Conservation (phyloP, 2,329 filamentous ascomycete species). For the Exophiala alcalophila region DNA sequence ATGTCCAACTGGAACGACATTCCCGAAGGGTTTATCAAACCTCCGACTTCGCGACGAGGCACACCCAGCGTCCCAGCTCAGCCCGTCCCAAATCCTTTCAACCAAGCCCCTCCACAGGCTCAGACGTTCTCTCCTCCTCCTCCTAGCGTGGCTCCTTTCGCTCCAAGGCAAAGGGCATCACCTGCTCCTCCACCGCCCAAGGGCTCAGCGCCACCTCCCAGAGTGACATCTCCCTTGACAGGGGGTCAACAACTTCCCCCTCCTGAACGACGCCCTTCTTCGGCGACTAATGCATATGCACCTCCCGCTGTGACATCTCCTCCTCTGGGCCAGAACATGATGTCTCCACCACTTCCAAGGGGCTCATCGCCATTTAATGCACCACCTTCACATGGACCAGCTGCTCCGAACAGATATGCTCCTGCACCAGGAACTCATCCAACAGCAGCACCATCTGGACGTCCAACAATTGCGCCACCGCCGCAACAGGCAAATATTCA, state of each 20-base stretch:
- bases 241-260: slow-evolving; percentile 52
- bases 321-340: slow-evolving; percentile 40
- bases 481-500: slow-evolving; percentile 37
- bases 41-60: slow-evolving; percentile 65
- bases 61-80: slow-evolving; percentile 65
- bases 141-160: slow-evolving; percentile 58
- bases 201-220: slow-evolving; percentile 62
- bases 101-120: slow-evolving; percentile 40
- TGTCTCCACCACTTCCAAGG: slow-evolving; percentile 62
- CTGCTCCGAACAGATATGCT: slow-evolving; percentile 74
- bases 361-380: slow-evolving; percentile 84
- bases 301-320: slow-evolving; percentile 52
- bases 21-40: slow-evolving; percentile 74
- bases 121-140: slow-evolving; percentile 59
- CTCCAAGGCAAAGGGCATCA: slow-evolving; percentile 55
- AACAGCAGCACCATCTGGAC: slow-evolving; percentile 40
- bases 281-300: slow-evolving; percentile 62
- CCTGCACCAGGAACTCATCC: slow-evolving; percentile 61
- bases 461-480: slow-evolving; percentile 51
- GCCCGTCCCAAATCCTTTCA: slow-evolving; percentile 71
- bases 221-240: slow-evolving; percentile 69
- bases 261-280: slow-evolving; percentile 53
- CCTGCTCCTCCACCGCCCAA: slow-evolving; percentile 83
- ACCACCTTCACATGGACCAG: slow-evolving; percentile 63
- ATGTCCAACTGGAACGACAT: slow-evolving; percentile 92